These are phyloP conservation scores for Penicillium hesseltinei DNA, from an alignment of 2,329 filamentous ascomycete species.

Conservation along the genomic window DNA sequence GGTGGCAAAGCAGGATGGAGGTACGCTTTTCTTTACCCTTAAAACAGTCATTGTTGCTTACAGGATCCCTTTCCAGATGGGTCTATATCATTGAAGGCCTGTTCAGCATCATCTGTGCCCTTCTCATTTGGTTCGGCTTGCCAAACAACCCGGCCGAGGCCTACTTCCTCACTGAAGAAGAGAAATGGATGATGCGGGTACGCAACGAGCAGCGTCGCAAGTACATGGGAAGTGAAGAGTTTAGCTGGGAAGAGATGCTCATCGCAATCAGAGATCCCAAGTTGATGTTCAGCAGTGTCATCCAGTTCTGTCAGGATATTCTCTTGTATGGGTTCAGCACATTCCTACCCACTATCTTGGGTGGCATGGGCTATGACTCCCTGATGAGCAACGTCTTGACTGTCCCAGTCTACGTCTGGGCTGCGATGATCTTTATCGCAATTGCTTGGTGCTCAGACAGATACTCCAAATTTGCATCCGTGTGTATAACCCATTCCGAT, in stretches of 20 bases:
- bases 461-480: constrained; percentile 28
- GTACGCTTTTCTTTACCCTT: constrained; percentile 25
- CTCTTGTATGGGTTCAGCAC: constrained; percentile 58
- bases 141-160: constrained; percentile 50
- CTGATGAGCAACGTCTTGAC: constrained; percentile 55
- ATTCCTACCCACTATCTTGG: constrained; percentile 57
- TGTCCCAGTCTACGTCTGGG: constrained; percentile 57
- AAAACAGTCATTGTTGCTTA: not conserved
- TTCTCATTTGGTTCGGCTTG: constrained; percentile 33
- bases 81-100: constrained; percentile 54
- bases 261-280: constrained; percentile 46
- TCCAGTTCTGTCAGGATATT: constrained; percentile 55
- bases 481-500: constrained; percentile 5
- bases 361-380: constrained; percentile 52
- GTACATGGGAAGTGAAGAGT: constrained; percentile 50
- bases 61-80: constrained; percentile 31
- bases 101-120: constrained; percentile 44
- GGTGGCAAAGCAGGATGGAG: constrained; percentile 49
- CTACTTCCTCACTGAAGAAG: constrained; percentile 50
- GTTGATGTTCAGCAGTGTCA: constrained; percentile 49
- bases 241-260: constrained; percentile 11
- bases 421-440: constrained; percentile 43
- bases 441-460: constrained; percentile 50
- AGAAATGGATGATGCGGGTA: constrained; percentile 52
- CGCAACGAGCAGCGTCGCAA: constrained; percentile 45